A percentile compares a stretch with the other conserved stretches of the same genome.
Conservation (phyloP, 805 yeast genomes). For the Saccharomycopsis javanensis region DNA sequence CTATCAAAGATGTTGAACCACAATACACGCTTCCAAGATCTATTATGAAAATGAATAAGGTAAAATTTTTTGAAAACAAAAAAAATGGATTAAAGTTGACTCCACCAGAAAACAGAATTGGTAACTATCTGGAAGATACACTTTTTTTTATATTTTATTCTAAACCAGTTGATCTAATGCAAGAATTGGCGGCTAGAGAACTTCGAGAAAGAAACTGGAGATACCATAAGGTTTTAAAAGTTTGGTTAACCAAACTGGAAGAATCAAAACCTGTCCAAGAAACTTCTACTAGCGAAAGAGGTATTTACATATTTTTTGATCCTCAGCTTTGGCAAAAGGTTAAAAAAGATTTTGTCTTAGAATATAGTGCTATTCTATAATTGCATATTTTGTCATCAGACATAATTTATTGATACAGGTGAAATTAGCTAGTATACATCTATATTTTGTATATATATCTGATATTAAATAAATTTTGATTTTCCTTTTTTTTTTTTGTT, state of each 20-base stretch:
- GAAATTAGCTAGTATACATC: too few relatives aligned
- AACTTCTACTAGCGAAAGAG: conserved; percentile 73
- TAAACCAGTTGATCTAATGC: conserved; percentile 85
- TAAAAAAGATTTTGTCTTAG: conserved; percentile 55
- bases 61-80: conserved; percentile 21
- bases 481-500: too few relatives aligned
- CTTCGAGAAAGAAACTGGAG: conserved; percentile 92
- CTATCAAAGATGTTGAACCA: conserved; percentile 86
- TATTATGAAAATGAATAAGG: conserved; percentile 26
- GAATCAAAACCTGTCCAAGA: conserved; percentile 77
- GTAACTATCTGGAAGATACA: conserved; percentile 75
- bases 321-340: conserved; percentile 95
- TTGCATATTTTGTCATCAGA: too few relatives aligned
- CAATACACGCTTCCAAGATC: conserved; percentile 55
- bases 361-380: conserved; percentile 54
- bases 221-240: conserved; percentile 88
- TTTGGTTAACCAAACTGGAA: conserved; percentile 94
- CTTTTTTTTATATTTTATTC: conserved; percentile 88
- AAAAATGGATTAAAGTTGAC: conserved; percentile 30
- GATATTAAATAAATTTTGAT: too few relatives aligned
- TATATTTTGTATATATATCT: too few relatives aligned
- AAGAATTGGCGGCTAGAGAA: conserved; percentile 89
- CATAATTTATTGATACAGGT: too few relatives aligned
- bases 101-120: conserved; percentile 35
- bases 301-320: conserved; percentile 89